phyloP scores from a whole-genome alignment of 371 early-diverging fungal species.

The Batkoa obscura region DNA sequence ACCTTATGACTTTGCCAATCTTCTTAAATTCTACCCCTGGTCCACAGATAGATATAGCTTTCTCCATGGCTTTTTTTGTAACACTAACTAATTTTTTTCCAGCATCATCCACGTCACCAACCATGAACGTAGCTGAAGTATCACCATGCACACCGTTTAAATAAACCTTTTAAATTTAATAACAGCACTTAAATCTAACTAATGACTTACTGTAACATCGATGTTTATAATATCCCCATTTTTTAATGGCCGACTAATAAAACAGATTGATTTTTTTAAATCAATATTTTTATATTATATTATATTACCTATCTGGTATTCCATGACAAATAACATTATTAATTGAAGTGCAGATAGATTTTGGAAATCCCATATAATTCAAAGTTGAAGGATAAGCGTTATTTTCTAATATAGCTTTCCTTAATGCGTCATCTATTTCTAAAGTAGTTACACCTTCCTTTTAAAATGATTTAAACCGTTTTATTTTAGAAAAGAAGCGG shows the following conservation, averaged over 20 bases:
- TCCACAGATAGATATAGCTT: conserved; percentile 57
- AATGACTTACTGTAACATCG: conserved; percentile 38
- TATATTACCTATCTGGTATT: conserved; percentile 51
- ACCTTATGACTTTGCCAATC: conserved; percentile 56
- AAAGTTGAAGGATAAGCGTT: conserved; percentile 84
- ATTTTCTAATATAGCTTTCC: conserved; percentile 63
- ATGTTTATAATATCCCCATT: conserved; percentile 88
- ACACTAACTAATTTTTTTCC: conserved; percentile 49
- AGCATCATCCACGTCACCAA: conserved; percentile 64
- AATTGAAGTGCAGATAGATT: conserved; percentile 58
- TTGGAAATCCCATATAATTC: conserved; percentile 86
- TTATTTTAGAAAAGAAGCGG: neutral
- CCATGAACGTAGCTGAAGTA: conserved; percentile 62
- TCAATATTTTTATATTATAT: neutral
- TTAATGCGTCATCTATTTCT: conserved; percentile 78
- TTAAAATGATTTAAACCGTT: neutral
- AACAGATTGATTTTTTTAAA: neutral
- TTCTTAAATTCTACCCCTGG: conserved; percentile 52
- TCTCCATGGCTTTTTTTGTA: conserved; percentile 61
- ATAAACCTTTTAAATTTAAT: conserved; percentile 20
- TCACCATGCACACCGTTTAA: conserved; percentile 84
- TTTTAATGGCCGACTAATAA: conserved; percentile 30
- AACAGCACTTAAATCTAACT: neutral
- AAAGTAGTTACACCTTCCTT: conserved; percentile 69
- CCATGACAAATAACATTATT: conserved; percentile 58